Percentiles rank a stretch among this genome's conserved stretches.
Conservation (phyloP, 352 stramenopile genomes). For the Pythium guiyangense region DNA sequence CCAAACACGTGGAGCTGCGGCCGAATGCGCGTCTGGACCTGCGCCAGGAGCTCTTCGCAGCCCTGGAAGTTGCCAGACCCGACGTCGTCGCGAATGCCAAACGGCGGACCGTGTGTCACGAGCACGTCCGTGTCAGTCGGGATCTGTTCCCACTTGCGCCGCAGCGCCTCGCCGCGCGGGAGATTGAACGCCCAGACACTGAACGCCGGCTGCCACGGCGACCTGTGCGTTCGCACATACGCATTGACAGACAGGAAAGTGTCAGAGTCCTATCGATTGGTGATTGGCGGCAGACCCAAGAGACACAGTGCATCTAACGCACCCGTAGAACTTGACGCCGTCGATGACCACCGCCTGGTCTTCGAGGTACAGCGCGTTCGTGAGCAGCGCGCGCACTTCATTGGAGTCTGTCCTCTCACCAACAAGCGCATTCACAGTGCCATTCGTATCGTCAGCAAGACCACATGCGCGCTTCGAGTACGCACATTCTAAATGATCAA, state of each 20-base stretch:
- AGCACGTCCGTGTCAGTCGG: slow-evolving; percentile 82
- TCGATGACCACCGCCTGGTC: slow-evolving; percentile 71
- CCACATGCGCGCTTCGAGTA: no score
- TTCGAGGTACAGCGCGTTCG: slow-evolving; percentile 75
- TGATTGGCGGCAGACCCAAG: no score
- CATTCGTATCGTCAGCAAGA: no score
- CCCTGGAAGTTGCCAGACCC: slow-evolving; percentile 46
- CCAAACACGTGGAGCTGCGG: slow-evolving; percentile 87
- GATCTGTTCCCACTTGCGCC: no score
- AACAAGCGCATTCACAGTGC: not conserved
- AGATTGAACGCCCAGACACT: slow-evolving; percentile 72
- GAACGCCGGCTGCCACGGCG: slow-evolving; percentile 78
- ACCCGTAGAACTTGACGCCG: slow-evolving; percentile 74
- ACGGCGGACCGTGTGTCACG: slow-evolving; percentile 85
- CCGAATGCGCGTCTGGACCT: slow-evolving; percentile 62
- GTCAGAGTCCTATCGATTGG: no score
- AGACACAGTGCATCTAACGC: no score
- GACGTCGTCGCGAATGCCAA: slow-evolving; percentile 69
- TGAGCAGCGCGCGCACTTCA: slow-evolving; percentile 69
- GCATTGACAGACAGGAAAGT: no score
- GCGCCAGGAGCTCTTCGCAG: slow-evolving; percentile 62
- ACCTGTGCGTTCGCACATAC: no score
- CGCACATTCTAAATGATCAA: no score
- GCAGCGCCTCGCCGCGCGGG: no score
- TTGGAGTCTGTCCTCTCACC: slow-evolving; percentile 25